Evolutionary conservation across 2,329 filamentous ascomycete species (phyloP), one percentile per base, ranked within the genome.

Genomic region (Colletotrichum siamense): DNA sequence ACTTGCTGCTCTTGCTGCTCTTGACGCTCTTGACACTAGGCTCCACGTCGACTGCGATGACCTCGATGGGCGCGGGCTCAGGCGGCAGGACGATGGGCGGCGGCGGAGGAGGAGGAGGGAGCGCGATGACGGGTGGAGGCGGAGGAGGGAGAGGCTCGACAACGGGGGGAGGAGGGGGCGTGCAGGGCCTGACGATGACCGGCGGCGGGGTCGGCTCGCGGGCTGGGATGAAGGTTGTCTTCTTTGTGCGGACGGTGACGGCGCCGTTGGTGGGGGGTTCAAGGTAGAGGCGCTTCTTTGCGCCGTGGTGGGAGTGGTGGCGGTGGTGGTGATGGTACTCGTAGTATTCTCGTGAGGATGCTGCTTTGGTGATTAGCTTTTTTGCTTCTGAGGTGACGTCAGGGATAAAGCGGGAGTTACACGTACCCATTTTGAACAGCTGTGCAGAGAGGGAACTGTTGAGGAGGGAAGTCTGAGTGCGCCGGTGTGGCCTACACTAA

Each of bases 201-300:
- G 81, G 82, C 0, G 81, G 78, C 8, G 84, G 83, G 10, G 83
- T 81, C 32, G 83, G 82, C 15, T 82, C 74, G 1, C 83, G 82
- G 16, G 86, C 85, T 44, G 86, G 86, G 61, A 87, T 82, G 78
- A 86, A 81, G 59, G 83, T 84, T 8, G 86, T 87, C 80, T 86
- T 79, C 75, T 82, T 83, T 57, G 80, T 82, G 57, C 82, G 83
- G 69, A 85, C 80, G 62, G 82, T 81, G 77, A 83, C 80, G 71
- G 85, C 81, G 79, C 87, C 86, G 59, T 83, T 83, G 67, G 83
- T 83, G 9, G 86, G 85, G 57, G 85, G 85, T 55, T 83, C 81
- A 55, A 88, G 84, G 76, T 88, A 88, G 79, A 88, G 82, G 74
- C 84, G 85, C 81, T 86, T 87, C 81, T 87, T 88, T 77, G 76